Evolutionary conservation across 768 basidiomycete genomes (phyloP), one percentile per base, ranked within the genome.

Genomic region (Russula vinacea): DNA sequence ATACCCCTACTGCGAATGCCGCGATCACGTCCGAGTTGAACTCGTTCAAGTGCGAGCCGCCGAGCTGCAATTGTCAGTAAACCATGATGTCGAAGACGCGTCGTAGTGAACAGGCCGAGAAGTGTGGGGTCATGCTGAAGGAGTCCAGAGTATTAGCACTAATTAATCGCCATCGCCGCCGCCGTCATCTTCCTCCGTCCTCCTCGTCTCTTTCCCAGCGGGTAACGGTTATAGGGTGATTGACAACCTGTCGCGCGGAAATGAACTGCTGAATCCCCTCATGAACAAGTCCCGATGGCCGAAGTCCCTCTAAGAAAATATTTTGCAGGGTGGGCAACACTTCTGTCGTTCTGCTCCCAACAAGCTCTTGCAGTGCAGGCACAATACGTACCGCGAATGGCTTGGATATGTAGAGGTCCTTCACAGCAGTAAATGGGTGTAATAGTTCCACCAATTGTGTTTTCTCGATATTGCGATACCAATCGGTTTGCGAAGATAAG

Each of bases 21-120:
- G 97, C 96, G 75, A 99, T 98, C 29, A 90, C 76, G 74, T 98
- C 94, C 69, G 88, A 92, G 73, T 98, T 98, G 76, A 94, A 96
- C 35, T 88, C 97, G 76, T 97, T 98, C 65, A 94, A 96, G 74
- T 99, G 97, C 49, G 98, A 81, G 63, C 97, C 97, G 50, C 85
- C 97, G 65, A 99, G 91, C 94, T 97, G 5, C 19, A 45, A 45
- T 35, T 3, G 35, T 35, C 10, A 10, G 35, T 35, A 35, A 35
- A 5, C 35, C 35, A 10, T 35, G 35, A 35, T 10, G 10, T 35
- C 8, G 35, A 35, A 35, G 35, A 35, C 10, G 35, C 35, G 35
- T 35, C 1, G 35, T 8, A 35, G 8, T 8, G 35, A 35, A 35
- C 35, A 7, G 35, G 35, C 35, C 10, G 35, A 35, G 4, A 35